A percentile compares a stretch with the other conserved stretches of the same genome.
Evolutionary conservation across 805 yeast species (phyloP).

Genomic region (Sporopachydermia lactativora): DNA sequence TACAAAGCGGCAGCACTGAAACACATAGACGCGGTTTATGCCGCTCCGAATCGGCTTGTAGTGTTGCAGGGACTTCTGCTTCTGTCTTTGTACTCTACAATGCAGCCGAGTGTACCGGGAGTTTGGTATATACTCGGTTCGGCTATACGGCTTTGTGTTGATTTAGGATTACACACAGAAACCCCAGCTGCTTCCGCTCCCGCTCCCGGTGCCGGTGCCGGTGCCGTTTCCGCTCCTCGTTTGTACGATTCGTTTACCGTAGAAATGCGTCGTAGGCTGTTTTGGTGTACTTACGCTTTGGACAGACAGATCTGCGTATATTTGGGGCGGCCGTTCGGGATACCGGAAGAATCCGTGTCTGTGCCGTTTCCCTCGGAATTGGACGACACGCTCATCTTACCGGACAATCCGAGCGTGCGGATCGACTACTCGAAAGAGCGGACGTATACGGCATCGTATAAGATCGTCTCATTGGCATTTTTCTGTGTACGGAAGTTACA

Average conservation of each 20-base stretch:
- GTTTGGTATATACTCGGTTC: constrained; percentile 68
- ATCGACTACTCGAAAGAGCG: constrained; percentile 24
- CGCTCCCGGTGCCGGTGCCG: not conserved
- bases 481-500: constrained; percentile 49
- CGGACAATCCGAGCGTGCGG: constrained; percentile 17
- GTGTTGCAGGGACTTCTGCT: constrained; percentile 45
- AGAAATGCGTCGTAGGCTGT: constrained; percentile 48
- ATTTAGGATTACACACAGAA: constrained; percentile 59
- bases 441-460: constrained; percentile 35
- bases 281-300: constrained; percentile 64
- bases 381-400: constrained; percentile 44
- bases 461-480: constrained; percentile 41
- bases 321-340: constrained; percentile 62
- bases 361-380: constrained; percentile 46
- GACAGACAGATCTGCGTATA: constrained; percentile 67
- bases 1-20: constrained; percentile 44
- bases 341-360: constrained; percentile 54
- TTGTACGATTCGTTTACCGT: constrained; percentile 32
- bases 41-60: constrained; percentile 41
- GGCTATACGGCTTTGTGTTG: constrained; percentile 51
- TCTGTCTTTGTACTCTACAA: constrained; percentile 43
- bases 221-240: not conserved
- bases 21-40: constrained; percentile 35
- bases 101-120: constrained; percentile 68
- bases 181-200: not conserved